Percentiles rank a stretch among this genome's conserved stretches.
Evolutionary conservation across 2,329 filamentous ascomycete species (phyloP).

Genomic region (Cryphonectria carpinicola): DNA sequence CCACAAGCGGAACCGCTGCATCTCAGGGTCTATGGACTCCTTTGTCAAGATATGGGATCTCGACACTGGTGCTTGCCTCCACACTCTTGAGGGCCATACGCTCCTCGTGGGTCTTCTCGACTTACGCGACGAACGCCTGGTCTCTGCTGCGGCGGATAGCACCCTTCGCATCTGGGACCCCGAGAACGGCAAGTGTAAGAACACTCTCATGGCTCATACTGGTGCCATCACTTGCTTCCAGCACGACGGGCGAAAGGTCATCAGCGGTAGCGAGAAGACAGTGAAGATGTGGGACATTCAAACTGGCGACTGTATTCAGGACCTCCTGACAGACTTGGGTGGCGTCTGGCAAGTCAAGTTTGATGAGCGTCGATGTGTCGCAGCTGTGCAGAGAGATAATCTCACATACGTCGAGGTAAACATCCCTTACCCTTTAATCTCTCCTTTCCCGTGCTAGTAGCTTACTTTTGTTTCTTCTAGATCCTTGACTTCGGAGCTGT

Average conservation of each 20-base stretch:
- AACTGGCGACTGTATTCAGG: conserved; percentile 88
- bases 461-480: conserved; percentile 50
- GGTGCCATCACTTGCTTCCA: conserved; percentile 99
- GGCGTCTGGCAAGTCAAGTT: conserved; percentile 99
- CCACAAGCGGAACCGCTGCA: conserved; percentile 88
- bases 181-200: conserved; percentile 87
- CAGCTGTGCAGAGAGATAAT: conserved; percentile 89
- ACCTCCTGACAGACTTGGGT: conserved; percentile 88
- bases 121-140: conserved; percentile 83
- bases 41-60: conserved; percentile 98
- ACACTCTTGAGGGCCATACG: conserved; percentile 90
- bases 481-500: conserved; percentile 96
- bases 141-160: conserved; percentile 93
- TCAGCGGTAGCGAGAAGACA: conserved; percentile 92
- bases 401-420: conserved; percentile 95
- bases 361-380: conserved; percentile 91
- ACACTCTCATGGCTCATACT: conserved; percentile 88
- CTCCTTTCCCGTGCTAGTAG: conserved; percentile 31
- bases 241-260: conserved; percentile 94
- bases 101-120: conserved; percentile 92
- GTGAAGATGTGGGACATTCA: conserved; percentile 98
- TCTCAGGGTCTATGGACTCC: conserved; percentile 98
- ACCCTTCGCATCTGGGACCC: conserved; percentile 97
- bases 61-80: conserved; percentile 79
- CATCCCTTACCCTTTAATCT: not conserved